These are phyloP conservation scores for Neofusicoccum kwambonambiense DNA, from an alignment of 2,329 filamentous ascomycete species.

Conservation along the genomic window DNA sequence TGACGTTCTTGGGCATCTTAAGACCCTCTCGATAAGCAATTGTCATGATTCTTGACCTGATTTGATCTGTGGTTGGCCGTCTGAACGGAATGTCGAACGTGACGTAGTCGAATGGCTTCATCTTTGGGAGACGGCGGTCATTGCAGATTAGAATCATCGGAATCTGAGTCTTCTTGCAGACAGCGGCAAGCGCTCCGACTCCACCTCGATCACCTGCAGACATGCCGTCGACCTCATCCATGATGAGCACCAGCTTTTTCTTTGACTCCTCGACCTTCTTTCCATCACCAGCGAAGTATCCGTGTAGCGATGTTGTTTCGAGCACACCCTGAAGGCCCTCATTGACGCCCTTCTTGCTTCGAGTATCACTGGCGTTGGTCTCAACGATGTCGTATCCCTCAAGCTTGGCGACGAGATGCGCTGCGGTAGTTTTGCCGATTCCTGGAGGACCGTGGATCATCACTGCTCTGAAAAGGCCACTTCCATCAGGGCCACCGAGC, in stretches of 20 bases:
- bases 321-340: conserved; percentile 83
- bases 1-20: conserved; percentile 76
- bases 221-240: conserved; percentile 99
- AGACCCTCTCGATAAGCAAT: conserved; percentile 90
- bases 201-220: conserved; percentile 94
- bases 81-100: conserved; percentile 84
- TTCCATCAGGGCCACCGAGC: conserved; percentile 77
- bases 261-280: conserved; percentile 76
- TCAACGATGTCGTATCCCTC: conserved; percentile 93
- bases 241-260: conserved; percentile 93
- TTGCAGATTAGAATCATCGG: conserved; percentile 98
- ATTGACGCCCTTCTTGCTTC: conserved; percentile 95
- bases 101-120: conserved; percentile 93
- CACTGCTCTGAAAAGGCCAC: conserved; percentile 79
- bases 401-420: conserved; percentile 87
- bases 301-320: conserved; percentile 87
- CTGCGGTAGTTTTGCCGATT: conserved; percentile 96
- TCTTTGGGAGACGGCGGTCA: conserved; percentile 87
- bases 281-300: conserved; percentile 83
- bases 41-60: conserved; percentile 88
- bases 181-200: conserved; percentile 88
- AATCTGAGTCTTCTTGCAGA: conserved; percentile 92
- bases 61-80: conserved; percentile 85
- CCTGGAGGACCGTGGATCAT: conserved; percentile 94
- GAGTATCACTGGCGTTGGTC: conserved; percentile 90